phyloP scores from a whole-genome alignment of 208 protist species.

The Trichomonas gallinae region DNA sequence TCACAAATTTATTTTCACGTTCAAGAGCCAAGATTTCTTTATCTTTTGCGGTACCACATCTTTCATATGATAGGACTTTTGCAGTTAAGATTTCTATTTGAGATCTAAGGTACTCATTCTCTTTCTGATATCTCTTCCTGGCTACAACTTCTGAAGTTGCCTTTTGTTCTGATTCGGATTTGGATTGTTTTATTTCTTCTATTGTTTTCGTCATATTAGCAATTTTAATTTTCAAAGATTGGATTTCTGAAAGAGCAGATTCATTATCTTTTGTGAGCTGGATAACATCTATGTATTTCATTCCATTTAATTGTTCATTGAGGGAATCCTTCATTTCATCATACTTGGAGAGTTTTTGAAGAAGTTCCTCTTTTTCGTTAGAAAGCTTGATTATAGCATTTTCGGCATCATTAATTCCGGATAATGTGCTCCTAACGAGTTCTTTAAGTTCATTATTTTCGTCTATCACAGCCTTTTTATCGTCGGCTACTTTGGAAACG shows the following conservation, averaged over 20 bases:
- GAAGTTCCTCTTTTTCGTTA: not conserved
- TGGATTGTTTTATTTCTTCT: not conserved
- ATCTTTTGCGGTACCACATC: not conserved
- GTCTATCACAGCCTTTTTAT: not conserved
- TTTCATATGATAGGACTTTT: not conserved
- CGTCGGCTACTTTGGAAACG: not conserved
- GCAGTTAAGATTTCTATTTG: not conserved
- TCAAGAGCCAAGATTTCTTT: not conserved
- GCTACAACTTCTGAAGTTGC: not conserved
- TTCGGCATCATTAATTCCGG: not conserved
- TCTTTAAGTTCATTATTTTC: not conserved
- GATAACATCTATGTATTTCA: not conserved
- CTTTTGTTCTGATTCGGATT: not conserved
- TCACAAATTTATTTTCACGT: not conserved
- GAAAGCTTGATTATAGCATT: not conserved
- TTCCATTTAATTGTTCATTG: not conserved
- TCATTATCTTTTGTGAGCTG: not conserved
- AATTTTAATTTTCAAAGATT: not conserved
- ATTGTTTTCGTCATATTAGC: not conserved
- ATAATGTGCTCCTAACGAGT: not conserved
- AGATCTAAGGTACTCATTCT: not conserved
- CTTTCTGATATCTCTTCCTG: not conserved
- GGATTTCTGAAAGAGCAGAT: not conserved
- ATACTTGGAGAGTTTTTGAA: not conserved
- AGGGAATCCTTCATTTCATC: not conserved